Base-by-base conservation (phyloP, 495 filamentous ascomycete genomes). In the Lasiosphaeria ovina region DNA sequence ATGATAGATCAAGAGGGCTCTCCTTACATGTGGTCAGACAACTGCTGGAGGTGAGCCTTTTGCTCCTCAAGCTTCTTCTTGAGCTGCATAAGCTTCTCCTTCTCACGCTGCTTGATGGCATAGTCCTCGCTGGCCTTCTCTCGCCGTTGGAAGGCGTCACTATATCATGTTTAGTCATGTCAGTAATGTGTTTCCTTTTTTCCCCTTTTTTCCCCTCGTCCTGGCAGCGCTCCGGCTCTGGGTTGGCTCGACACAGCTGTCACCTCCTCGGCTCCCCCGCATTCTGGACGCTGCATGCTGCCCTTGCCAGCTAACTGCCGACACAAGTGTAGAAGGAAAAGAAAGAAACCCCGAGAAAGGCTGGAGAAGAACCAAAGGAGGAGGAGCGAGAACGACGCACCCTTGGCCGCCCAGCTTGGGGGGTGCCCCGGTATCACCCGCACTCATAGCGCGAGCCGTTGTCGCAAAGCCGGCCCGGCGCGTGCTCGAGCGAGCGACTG, bases 111-210 rank as follows among this genome's bases (percentile, higher is more conserved):
- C 55, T 83, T 79, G 76, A 99, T 90, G 79, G 89, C 88, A 63
- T 83, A 82, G 70, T 89, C 86, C 77, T 99, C 94, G 71, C 80
- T 81, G 61, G 93, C 93, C 63, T 86, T 86, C 78, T 99, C 94
- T 66, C 94, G 91, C 72, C 87, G 86, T 71, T 88, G 88, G 84
- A 97, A 99, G 54, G 88, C 81, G 72, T 99, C 94, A 61, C 93
- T 93, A 62, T 35, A 44, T 10, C 8, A 32, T 16, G 38, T 24
- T 9, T 48, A 16, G 10, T 35, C 6, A 32, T 60, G 54, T 54
- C 9, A 50, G 61, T 54, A 36, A n/a, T 8, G 5, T 4, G 38
- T 42, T 24, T 2, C 24, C 2, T 24, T 24, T 24, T 24, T 24
- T 24, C 2, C 2, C 2, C 2, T 2, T 24, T 24, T 24, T 24